phyloP scores from a whole-genome alignment of 306 rosid species.

The Cucurbita argyrosperma region DNA sequence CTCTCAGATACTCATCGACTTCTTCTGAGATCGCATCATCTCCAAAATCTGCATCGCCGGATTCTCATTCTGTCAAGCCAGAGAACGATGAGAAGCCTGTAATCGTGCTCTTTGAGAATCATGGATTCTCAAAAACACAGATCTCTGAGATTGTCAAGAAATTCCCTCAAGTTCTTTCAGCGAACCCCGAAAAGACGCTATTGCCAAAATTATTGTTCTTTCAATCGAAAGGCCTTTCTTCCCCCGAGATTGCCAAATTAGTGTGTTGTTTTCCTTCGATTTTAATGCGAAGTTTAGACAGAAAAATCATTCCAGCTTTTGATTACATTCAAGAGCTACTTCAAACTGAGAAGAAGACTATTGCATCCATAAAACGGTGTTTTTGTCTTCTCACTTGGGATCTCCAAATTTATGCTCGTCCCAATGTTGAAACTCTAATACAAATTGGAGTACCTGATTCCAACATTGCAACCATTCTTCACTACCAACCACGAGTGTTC shows the following conservation, averaged over 20 bases:
- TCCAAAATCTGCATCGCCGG: conserved; percentile 1
- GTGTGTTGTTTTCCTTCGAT: not conserved
- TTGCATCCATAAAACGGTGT: not conserved
- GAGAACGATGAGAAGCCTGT: conserved; percentile 3
- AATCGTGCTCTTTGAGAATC: conserved; percentile 9
- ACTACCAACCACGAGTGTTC: conserved; percentile 3
- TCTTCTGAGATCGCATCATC: conserved; percentile 15
- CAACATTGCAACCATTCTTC: conserved; percentile 3
- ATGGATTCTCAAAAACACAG: conserved; percentile 18
- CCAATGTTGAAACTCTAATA: not conserved
- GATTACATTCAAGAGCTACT: conserved; percentile 13
- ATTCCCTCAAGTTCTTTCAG: not conserved
- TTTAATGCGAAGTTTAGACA: conserved; percentile 14
- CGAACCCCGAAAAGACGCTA: conserved; percentile 19
- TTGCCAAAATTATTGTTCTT: conserved; percentile 28
- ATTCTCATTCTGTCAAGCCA: conserved; percentile 1
- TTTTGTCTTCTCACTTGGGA: not conserved
- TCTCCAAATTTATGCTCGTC: not conserved
- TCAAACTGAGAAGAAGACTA: conserved; percentile 10
- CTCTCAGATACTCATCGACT: not conserved
- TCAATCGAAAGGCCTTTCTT: conserved; percentile 20
- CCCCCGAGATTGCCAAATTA: conserved; percentile 9
- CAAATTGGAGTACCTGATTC: conserved; percentile 2
- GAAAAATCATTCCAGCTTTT: conserved; percentile 12
- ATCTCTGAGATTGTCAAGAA: conserved; percentile 5